Evolutionary conservation across 1,284 basidiomycete species (phyloP).

Genomic region (Ceratobasidium sp.): DNA sequence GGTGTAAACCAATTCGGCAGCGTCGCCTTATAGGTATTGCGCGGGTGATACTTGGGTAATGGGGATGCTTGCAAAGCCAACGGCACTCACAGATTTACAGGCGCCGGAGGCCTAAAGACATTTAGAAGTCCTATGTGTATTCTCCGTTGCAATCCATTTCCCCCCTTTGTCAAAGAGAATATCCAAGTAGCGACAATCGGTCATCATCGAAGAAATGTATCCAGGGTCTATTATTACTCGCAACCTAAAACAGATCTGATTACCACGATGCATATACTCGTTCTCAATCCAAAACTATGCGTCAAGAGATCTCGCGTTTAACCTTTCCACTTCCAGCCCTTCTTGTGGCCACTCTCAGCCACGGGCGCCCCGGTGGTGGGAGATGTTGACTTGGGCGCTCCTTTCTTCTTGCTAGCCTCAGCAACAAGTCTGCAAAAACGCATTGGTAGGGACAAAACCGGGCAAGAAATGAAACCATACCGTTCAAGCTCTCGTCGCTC

Average conservation of each 20-base stretch:
- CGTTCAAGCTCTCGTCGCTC: constrained; percentile 93
- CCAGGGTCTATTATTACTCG: constrained; percentile 21
- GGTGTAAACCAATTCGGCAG: no score
- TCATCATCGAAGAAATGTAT: background rate
- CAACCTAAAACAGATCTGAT: background rate
- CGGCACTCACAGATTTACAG: no score
- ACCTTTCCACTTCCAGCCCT: constrained; percentile 30
- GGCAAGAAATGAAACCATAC: constrained; percentile 55
- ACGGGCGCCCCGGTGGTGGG: constrained; percentile 7
- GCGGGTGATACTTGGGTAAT: no score
- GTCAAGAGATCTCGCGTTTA: background rate
- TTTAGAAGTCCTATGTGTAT: no score
- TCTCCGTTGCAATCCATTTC: no score
- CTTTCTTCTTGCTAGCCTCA: constrained; percentile 60
- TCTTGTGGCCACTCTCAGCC: constrained; percentile 24
- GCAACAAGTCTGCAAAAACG: constrained; percentile 56
- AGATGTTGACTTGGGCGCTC: constrained; percentile 23
- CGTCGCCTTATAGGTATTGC: no score
- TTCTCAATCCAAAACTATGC: background rate
- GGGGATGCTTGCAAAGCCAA: no score
- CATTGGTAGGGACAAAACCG: background rate
- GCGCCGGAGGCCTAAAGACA: no score
- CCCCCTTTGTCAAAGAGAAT: no score
- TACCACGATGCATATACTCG: background rate
- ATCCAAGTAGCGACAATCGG: background rate